Evolutionary conservation across 2,329 filamentous ascomycete species (phyloP), one percentile per base, ranked within the genome.

Genomic region (Chaetomiaceae sp.): DNA sequence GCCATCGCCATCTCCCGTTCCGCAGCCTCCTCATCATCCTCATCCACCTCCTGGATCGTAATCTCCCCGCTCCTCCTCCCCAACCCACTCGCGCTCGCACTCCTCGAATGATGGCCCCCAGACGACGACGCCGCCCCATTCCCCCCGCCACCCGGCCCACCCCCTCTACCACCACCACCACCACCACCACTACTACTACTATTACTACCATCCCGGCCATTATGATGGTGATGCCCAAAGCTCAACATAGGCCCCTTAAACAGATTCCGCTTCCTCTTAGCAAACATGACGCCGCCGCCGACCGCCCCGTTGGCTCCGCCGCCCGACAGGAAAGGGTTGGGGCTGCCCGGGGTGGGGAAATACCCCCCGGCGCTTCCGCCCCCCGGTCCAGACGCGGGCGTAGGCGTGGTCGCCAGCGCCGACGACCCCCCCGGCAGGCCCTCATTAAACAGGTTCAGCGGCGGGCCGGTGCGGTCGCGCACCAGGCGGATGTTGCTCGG

Each of bases 401-500:
- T n/a, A n/a, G n/a, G n/a, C n/a, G n/a, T n/a, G n/a, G n/a, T n/a
- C n/a, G n/a, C n/a, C n/a, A n/a, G n/a, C n/a, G n/a, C n/a, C n/a
- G n/a, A n/a, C n/a, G n/a, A n/a, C n/a, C n/a, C n/a, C 20, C 70
- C 68, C 1, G 79, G 77, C 71, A 81, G 77, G 14, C 75, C 76
- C 63, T 86, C 82, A 56, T 82, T 82, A 61, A 82, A 84, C 9
- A 77, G 64, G 30, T 71, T 74, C 20, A 80, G 64, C 0, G 79
- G 71, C 2, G 79, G 74, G 9, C 76, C 74, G 0, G 75, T 68
- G 13, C 77, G 55, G 44, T 65, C 84, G 27, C 90, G 82, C 1
- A 92, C 89, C 11, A 96, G 76, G 2, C 92, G 85, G 55, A 96
- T 88, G 60, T 91, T 95, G 47, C 84, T 88, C 0, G 92, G 91